Conservation (phyloP, 1,139 yeast genomes). For the Suhomyces coccinellae region DNA sequence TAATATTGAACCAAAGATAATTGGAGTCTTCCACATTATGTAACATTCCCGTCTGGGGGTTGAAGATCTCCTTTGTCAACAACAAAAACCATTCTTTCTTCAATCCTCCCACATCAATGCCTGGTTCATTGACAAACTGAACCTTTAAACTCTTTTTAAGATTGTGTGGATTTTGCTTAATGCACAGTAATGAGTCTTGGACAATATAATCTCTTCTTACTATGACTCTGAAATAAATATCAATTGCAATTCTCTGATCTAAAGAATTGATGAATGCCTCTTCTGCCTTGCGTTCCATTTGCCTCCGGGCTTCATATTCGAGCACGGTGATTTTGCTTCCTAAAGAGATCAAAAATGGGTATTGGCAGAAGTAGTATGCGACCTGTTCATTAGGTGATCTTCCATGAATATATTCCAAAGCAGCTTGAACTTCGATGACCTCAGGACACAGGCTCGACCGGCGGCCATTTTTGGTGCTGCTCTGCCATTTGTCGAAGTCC, state of each 20-base stretch:
- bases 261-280: slow-evolving; percentile 81
- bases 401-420: slow-evolving; percentile 51
- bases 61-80: slow-evolving; percentile 67
- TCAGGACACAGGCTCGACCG: not conserved
- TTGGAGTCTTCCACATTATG: slow-evolving; percentile 66
- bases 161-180: slow-evolving; percentile 58
- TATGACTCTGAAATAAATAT: slow-evolving; percentile 65
- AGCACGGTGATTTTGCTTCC: slow-evolving; percentile 80
- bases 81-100: slow-evolving; percentile 90
- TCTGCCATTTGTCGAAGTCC: slow-evolving; percentile 87
- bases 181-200: slow-evolving; percentile 71
- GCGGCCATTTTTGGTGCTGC: slow-evolving; percentile 18
- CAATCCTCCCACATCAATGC: slow-evolving; percentile 93
- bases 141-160: slow-evolving; percentile 74
- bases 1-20: slow-evolving; percentile 69
- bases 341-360: slow-evolving; percentile 76
- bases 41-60: slow-evolving; percentile 64
- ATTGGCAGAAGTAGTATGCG: slow-evolving; percentile 68
- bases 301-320: slow-evolving; percentile 78
- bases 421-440: slow-evolving; percentile 36
- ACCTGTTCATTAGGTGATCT: slow-evolving; percentile 23
- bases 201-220: slow-evolving; percentile 70
- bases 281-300: slow-evolving; percentile 86
- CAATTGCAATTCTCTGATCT: slow-evolving; percentile 59
- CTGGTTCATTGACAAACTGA: slow-evolving; percentile 84